Evolutionary conservation across 371 early-diverging fungal species (phyloP).

Genomic region (Syncephalastrum racemosum): DNA sequence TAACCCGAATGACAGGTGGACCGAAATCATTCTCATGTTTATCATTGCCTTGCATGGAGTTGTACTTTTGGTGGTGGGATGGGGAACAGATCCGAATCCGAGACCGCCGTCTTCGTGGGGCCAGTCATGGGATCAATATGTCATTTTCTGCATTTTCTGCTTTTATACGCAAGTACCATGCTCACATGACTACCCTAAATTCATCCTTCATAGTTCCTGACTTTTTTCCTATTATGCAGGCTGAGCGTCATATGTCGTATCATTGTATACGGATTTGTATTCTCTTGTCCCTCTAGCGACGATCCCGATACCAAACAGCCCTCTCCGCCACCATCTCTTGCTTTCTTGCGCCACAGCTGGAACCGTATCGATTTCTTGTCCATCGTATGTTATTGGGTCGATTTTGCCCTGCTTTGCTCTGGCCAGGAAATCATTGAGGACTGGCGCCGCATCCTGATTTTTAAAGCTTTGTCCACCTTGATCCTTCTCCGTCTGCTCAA

Average conservation of each 20-base stretch:
- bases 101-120: conserved; percentile 47
- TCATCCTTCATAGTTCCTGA: background rate
- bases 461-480: conserved; percentile 57
- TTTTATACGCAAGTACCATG: conserved; percentile 54
- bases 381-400: conserved; percentile 61
- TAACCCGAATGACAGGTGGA: conserved; percentile 44
- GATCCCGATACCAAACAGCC: conserved; percentile 1
- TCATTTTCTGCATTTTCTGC: conserved; percentile 51
- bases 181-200: background rate
- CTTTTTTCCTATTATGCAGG: conserved; percentile 2
- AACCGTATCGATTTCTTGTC: conserved; percentile 67
- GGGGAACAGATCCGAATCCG: conserved; percentile 33
- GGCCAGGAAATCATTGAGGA: conserved; percentile 36
- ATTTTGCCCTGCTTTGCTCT: conserved; percentile 42
- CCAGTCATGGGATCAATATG: conserved; percentile 56
- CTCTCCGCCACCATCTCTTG: conserved; percentile 23
- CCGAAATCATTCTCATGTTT: conserved; percentile 52
- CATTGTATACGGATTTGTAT: conserved; percentile 56
- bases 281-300: conserved; percentile 31
- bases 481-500: conserved; percentile 59
- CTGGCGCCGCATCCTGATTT: conserved; percentile 46
- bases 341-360: conserved; percentile 67
- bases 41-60: conserved; percentile 51
- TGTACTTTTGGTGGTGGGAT: conserved; percentile 46
- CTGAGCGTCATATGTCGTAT: conserved; percentile 33